These are phyloP conservation scores for Naganishia kalamii DNA, from an alignment of 768 basidiomycete species.

Conservation along the genomic window DNA sequence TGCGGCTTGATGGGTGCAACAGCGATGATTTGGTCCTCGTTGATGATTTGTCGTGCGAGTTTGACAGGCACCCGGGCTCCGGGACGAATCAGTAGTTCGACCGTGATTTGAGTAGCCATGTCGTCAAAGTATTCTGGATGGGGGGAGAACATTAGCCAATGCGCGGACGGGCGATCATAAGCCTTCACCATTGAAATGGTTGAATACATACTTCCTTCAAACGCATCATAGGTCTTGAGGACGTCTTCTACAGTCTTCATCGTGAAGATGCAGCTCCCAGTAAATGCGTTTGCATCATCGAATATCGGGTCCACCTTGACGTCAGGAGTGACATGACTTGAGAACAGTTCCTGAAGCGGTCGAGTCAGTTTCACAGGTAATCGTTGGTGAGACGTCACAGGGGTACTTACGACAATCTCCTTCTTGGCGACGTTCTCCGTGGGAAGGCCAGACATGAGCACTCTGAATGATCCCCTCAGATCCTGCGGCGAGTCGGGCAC, in stretches of 20 bases:
- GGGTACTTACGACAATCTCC: conserved; percentile 18
- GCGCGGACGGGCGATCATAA: not conserved
- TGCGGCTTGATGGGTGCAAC: not conserved
- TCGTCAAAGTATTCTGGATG: conserved; percentile 13
- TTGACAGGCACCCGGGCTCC: not conserved
- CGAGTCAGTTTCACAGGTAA: not conserved
- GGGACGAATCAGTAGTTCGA: conserved; percentile 6
- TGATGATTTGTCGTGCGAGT: conserved; percentile 7
- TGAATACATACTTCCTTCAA: conserved; percentile 6
- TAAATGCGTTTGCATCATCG: conserved; percentile 1
- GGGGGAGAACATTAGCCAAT: not conserved
- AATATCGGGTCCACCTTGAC: not conserved
- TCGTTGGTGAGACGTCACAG: too few species aligned
- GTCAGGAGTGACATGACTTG: conserved; percentile 12
- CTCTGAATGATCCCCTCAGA: conserved; percentile 5
- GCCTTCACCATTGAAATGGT: not conserved
- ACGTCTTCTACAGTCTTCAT: conserved; percentile 1
- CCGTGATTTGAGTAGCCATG: conserved; percentile 11
- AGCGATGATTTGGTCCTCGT: conserved; percentile 10
- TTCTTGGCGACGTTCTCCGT: conserved; percentile 19
- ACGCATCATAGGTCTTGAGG: conserved; percentile 6
- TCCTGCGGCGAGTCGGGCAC: conserved; percentile 14
- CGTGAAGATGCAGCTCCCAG: conserved; percentile 9
- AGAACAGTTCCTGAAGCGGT: conserved; percentile 10
- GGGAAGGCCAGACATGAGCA: conserved; percentile 20